These are phyloP conservation scores for Fusarium sp. DNA, from an alignment of 2,329 filamentous ascomycete genomes.

Conservation along the genomic window DNA sequence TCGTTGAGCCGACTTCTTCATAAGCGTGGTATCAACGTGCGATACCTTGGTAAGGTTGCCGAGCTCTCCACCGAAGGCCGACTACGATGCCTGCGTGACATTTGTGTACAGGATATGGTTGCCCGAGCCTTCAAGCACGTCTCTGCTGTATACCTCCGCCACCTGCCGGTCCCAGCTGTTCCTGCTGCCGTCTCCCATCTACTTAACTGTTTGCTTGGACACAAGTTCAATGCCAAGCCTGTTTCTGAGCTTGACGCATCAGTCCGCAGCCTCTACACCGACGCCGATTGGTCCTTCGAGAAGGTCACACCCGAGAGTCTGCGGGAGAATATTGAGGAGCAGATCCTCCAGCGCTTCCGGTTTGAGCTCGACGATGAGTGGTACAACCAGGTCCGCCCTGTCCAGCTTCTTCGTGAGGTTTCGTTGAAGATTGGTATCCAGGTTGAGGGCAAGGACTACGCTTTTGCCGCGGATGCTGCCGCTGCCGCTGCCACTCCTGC, in stretches of 20 bases:
- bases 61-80: constrained; percentile 75
- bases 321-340: constrained; percentile 73
- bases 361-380: constrained; percentile 77
- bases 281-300: constrained; percentile 85
- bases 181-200: constrained; percentile 84
- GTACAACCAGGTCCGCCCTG: constrained; percentile 72
- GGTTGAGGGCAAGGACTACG: constrained; percentile 74
- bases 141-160: constrained; percentile 79
- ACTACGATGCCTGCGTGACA: constrained; percentile 78
- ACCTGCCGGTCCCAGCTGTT: constrained; percentile 82
- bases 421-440: constrained; percentile 91
- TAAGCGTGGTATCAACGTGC: constrained; percentile 96
- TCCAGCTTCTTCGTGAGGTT: constrained; percentile 90
- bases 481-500: constrained; percentile 43
- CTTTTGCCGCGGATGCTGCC: constrained; percentile 48
- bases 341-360: constrained; percentile 80
- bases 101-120: constrained; percentile 92
- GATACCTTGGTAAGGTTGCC: constrained; percentile 91
- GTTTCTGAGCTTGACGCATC: constrained; percentile 79
- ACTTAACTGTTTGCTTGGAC: constrained; percentile 91
- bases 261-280: constrained; percentile 80
- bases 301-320: constrained; percentile 79
- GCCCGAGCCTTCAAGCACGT: constrained; percentile 96
- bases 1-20: constrained; percentile 90
- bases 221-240: constrained; percentile 79